These are phyloP conservation scores for Globisporangium carolinianum DNA, from an alignment of 352 stramenopile genomes.

Conservation along the genomic window DNA sequence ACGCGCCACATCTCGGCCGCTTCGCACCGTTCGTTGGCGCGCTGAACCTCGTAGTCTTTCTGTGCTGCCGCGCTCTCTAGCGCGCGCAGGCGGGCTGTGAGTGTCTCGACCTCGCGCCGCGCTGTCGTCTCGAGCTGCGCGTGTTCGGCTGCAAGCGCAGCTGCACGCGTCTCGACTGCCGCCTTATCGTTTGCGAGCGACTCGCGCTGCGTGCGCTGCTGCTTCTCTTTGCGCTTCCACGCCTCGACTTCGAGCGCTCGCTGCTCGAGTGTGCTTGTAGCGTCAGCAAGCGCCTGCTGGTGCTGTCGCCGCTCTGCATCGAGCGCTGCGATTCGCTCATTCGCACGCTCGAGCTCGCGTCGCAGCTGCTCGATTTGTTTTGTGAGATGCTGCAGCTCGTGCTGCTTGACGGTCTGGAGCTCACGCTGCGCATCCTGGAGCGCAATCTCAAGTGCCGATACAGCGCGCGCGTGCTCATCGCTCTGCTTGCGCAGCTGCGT, in stretches of 20 bases:
- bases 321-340: constrained; percentile 14
- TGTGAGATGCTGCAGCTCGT: constrained; percentile 23
- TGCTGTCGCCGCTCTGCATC: constrained; percentile 27
- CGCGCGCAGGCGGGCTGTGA: constrained; percentile 34
- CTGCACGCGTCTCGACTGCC: constrained; percentile 27
- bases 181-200: constrained; percentile 22
- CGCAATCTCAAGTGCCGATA: constrained; percentile 21
- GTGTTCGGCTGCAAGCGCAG: constrained; percentile 25
- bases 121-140: constrained; percentile 20
- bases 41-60: constrained; percentile 43
- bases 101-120: constrained; percentile 35
- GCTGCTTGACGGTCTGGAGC: constrained; percentile 16
- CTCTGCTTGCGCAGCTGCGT: constrained; percentile 21
- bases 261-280: constrained; percentile 22
- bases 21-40: constrained; percentile 35
- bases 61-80: constrained; percentile 39
- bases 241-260: constrained; percentile 36
- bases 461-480: constrained; percentile 19
- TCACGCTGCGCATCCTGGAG: constrained; percentile 22
- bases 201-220: constrained; percentile 33
- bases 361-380: constrained; percentile 33
- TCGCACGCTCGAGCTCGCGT: constrained; percentile 24
- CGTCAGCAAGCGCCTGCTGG: constrained; percentile 19
- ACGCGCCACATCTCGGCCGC: constrained; percentile 41
- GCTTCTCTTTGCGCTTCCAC: constrained; percentile 36